A percentile compares a stretch with the other conserved stretches of the same genome.
phyloP scores from a whole-genome alignment of 257 asterid species.

The Solanum appendiculatum region DNA sequence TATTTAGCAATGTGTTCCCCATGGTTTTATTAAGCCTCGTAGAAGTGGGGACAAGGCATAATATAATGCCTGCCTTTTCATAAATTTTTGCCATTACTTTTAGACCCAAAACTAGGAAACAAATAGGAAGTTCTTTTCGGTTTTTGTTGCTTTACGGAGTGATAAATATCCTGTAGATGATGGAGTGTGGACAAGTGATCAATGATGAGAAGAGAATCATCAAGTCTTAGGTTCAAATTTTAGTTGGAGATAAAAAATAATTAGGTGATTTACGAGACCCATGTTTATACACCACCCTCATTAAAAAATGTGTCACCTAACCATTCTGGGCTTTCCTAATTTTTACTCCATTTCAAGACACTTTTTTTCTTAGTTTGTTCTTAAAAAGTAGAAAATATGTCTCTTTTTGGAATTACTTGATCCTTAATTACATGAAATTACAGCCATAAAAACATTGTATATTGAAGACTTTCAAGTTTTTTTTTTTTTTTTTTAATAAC shows the following conservation, averaged over 20 bases:
- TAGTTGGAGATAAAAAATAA: neutral
- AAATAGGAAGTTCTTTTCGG: neutral
- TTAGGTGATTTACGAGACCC: neutral
- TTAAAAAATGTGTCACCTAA: neutral
- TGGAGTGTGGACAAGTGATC: neutral
- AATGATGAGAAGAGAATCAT: neutral
- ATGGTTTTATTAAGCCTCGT: neutral
- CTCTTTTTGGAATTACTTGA: neutral
- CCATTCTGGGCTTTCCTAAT: neutral
- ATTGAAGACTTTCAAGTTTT: neutral
- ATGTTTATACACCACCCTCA: neutral
- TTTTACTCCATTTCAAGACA: neutral
- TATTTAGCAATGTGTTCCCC: neutral
- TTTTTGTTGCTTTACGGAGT: neutral
- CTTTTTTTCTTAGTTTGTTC: too few relatives aligned
- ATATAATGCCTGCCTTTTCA: neutral
- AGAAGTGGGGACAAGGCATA: neutral
- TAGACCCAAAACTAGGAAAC: neutral
- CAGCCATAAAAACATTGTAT: neutral
- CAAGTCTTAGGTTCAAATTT: neutral
- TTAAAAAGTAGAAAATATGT: neutral
- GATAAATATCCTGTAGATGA: neutral
- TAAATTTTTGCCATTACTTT: neutral
- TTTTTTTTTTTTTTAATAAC: too few relatives aligned
- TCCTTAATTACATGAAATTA: neutral